Evolutionary conservation across 2,329 filamentous ascomycete species (phyloP).

Genomic region (Penicillium sp.): DNA sequence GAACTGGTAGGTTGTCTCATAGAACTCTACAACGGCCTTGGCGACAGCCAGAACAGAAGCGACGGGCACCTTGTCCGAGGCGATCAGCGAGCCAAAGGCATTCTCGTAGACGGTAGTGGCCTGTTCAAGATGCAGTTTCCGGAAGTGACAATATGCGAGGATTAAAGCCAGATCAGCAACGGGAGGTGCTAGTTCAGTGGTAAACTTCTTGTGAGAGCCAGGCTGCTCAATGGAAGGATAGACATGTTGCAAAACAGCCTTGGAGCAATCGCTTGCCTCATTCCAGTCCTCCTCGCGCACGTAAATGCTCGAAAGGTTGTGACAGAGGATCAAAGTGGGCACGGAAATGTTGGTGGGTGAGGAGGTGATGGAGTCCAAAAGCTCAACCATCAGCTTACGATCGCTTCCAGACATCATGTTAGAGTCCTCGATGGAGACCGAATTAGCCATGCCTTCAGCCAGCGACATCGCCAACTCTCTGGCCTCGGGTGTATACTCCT

Average conservation of each 20-base stretch:
- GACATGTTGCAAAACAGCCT: conserved; percentile 37
- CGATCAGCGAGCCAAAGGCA: conserved; percentile 38
- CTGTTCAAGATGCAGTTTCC: conserved; percentile 35
- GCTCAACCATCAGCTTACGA: conserved; percentile 36
- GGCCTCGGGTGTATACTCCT: conserved; percentile 37
- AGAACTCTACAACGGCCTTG: conserved; percentile 43
- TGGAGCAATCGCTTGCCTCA: conserved; percentile 33
- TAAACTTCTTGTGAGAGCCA: conserved; percentile 36
- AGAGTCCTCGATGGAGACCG: conserved; percentile 29
- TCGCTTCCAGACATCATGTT: conserved; percentile 31
- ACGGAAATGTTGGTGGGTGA: conserved; percentile 29
- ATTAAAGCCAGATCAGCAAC: conserved; percentile 39
- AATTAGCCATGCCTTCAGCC: conserved; percentile 31
- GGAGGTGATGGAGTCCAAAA: conserved; percentile 39
- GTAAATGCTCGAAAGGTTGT: conserved; percentile 38
- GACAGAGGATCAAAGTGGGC: conserved; percentile 35
- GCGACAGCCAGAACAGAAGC: conserved; percentile 37
- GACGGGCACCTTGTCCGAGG: conserved; percentile 38
- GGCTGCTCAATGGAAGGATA: conserved; percentile 39
- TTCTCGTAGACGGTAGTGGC: conserved; percentile 40
- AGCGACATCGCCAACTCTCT: conserved; percentile 35
- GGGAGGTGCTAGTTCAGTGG: conserved; percentile 36
- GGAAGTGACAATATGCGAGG: conserved; percentile 41
- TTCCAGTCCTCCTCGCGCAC: conserved; percentile 39
- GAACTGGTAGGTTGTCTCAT: conserved; percentile 44